Percentiles rank a stretch among this genome's conserved stretches.
Conservation (phyloP, 371 early-diverging fungal species). For the Mortierella polycephala region DNA sequence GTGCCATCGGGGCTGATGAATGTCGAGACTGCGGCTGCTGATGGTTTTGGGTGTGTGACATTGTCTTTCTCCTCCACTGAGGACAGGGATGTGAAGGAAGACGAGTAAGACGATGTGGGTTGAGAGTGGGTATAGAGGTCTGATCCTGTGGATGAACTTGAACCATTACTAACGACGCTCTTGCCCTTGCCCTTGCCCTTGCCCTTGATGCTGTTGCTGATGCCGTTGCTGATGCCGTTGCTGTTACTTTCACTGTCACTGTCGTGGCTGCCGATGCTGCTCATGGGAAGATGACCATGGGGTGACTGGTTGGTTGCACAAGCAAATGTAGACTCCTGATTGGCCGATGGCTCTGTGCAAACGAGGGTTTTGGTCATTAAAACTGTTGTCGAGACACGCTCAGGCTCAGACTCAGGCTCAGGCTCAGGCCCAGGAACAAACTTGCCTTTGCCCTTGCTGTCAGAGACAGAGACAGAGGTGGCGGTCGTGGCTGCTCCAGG, state of each 20-base stretch:
- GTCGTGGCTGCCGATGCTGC: constrained; percentile 8
- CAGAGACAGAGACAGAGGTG: background rate
- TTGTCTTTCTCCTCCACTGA: constrained; percentile 23
- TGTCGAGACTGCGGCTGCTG: background rate
- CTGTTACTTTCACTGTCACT: background rate
- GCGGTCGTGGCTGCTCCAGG: constrained; percentile 1
- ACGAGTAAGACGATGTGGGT: constrained; percentile 17
- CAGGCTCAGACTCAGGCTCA: too few relatives aligned
- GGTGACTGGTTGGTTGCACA: constrained; percentile 24
- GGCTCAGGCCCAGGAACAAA: background rate
- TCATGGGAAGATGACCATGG: constrained; percentile 35
- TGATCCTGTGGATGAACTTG: constrained; percentile 11
- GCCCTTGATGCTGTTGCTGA: background rate
- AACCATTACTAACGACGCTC: background rate
- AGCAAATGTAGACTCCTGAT: constrained; percentile 6
- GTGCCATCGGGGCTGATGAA: background rate
- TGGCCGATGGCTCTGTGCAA: constrained; percentile 13
- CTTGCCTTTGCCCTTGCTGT: constrained; percentile 16
- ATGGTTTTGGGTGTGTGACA: too few relatives aligned
- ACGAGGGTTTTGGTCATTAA: background rate
- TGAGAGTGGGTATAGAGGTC: constrained; percentile 18
- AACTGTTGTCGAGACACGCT: background rate
- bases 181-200: constrained; percentile 26
- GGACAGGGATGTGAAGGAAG: constrained; percentile 25
- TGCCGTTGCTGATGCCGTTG: background rate